Base-by-base conservation (phyloP, 768 basidiomycete genomes). In the Suillus alpinus region DNA sequence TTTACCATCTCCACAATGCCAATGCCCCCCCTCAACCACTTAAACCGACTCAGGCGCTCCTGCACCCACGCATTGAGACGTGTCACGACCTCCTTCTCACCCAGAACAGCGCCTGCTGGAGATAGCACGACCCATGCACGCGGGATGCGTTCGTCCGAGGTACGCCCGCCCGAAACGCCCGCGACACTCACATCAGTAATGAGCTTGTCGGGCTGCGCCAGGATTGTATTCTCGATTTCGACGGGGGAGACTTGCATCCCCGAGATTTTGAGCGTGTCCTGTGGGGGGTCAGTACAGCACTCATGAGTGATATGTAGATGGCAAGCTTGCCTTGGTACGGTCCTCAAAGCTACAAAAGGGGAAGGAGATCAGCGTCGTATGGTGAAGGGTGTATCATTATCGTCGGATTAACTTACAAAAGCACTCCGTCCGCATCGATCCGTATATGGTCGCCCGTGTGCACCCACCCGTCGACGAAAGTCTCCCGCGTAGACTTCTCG, bases 191-290 rank as follows among this genome's bases (percentile, higher is more conserved):
- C 87, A 63, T 93, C 92, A 8, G 69, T 72, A 59, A 92, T 81
- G 49, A 91, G 78, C 14, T 75, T 75, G 6, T 80, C 79, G 0
- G 90, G 88, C 37, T 92, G 83, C 0, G 77, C 77, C 16, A 86
- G 78, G 2, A 93, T 73, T 29, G 79, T 81, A 32, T 83, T 78
- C 69, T 93, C 92, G 52, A 93, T 87, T 69, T 94, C 91, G 14
- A 82, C 80, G 0, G 91, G 92, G 0, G 92, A 91, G 0, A 93
- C 92, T 72, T 93, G 92, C 56, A 77, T 78, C 3, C 91, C 92
- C 0, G 89, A 91, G 2, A 94, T 80, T 69, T 94, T 94, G 20
- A 94, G 78, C 0, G 85, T 91, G 67, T 93, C 91, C 86, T 91
- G 31, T 23, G 7, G 44, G 43, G 12, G 39, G 51, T 26, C 8